Evolutionary conservation across 1,284 basidiomycete species (phyloP), one percentile per base, ranked within the genome.

Genomic region (Trametes polyzona): DNA sequence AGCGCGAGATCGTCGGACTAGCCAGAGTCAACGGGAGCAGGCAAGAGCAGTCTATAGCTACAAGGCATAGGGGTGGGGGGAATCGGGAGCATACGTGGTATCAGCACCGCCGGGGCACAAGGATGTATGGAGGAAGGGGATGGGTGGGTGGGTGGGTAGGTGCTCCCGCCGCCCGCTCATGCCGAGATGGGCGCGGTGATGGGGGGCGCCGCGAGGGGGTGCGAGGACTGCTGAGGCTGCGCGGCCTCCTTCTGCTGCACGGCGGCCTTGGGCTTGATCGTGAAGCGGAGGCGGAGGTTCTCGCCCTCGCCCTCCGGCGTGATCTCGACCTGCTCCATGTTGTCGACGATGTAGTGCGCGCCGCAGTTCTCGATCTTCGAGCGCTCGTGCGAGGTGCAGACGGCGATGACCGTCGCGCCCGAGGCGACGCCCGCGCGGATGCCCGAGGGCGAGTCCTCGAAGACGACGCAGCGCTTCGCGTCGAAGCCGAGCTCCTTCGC

Each of bases 391-490:
- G 79, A 86, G 64, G 81, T 91, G 77, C 88, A 91, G 14, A 92
- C 83, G 1, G 89, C 90, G 62, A 92, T 85, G 57, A 90, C 89
- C 9, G 82, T 88, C 14, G 87, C 88, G 37, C 88, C 89, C 30
- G 83, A 83, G 0, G 87, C 87, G 36, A 88, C 83, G 50, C 87
- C 89, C 1, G 89, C 87, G 37, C 80, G 80, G 70, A 92, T 91
- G 36, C 89, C 89, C 19, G 81, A 85, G 0, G 87, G 88, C 33
- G 86, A 89, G 71, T 90, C 88, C 68, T 91, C 89, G 62, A 90
- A 88, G 52, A 92, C 87, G 61, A 91, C 81, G 57, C 85, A 87
- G 17, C 78, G 76, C 52, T 74, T 71, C 14, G 84, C 78, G 14
- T 78, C 73, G 67, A 78, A 88, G 1, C 89, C 89, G 54, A 92